Evolutionary conservation across 371 early-diverging fungal species (phyloP), one percentile per base, ranked within the genome.

Genomic region (Nosema bombycis): DNA sequence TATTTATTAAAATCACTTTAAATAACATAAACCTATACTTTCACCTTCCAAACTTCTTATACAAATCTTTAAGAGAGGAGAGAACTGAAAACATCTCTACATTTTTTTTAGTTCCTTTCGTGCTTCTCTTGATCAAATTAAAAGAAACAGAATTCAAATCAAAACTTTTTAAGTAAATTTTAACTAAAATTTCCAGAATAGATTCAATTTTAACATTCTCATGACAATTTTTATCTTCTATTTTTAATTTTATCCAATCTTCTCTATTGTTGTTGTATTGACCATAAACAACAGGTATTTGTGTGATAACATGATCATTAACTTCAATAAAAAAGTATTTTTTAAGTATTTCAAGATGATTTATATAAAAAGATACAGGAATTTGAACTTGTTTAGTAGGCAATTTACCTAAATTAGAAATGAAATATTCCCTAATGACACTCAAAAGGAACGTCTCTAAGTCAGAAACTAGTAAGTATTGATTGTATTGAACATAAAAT

Each of bases 21-120:
- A n/a, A n/a, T n/a, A n/a, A n/a, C n/a, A n/a, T n/a, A n/a, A 62
- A 62, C 10, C 32, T 28, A 15, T 14, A 6, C 32, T 62, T 30
- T 21, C 79, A 78, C 61, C 79, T 78, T 36, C 72, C 79, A 73
- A 78, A 78, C 14, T 61, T 32, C 32, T 63, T 78, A 55, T 78
- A 78, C 28, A 78, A 66, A 14, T 78, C 79, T 63, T 72, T 73
- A 14, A 78, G 66, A 21, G 36, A 29, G 6, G 38, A 56, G 0
- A 78, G 15, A 23, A 73, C 54, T 29, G 28, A 55, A 55, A 78
- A 78, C 21, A 32, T 60, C 30, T 73, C 62, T 26, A 78, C 32
- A 1, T 55, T 64, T 23, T 57, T 54, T 70, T 38, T 67, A 2
- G 79, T 78, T 28, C 79, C 73, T 32, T 62, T 69, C 15, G 67